Evolutionary conservation across 495 filamentous ascomycete genomes (phyloP), one percentile per base, ranked within the genome.

Genomic region (Penicillium malachiteum): DNA sequence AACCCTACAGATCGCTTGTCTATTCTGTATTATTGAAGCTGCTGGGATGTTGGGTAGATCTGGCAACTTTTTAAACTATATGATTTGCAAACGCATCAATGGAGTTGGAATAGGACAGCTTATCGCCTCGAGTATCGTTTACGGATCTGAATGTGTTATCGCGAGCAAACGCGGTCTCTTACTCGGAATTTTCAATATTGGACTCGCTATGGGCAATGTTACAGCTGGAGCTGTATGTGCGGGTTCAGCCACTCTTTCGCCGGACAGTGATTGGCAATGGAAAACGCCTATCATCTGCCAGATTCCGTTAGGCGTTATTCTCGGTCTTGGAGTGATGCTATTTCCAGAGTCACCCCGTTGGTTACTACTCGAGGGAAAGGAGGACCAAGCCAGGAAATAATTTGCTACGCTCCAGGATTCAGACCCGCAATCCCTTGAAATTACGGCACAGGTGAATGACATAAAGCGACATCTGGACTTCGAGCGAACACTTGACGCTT

Each of bases 291-390:
- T 69, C 18, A 37, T 68, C 7, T 67, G 65, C 13, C 67, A 69
- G 39, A 68, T 69, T 11, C 67, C 67, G 0, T 7, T 69, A 9
- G 64, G 62, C 0, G 34, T 69, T 11, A 18, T 68, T 8, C 62
- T 69, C 1, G 67, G 62, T 14, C 62, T 58, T 7, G 62, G 65
- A 1, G 58, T 70, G 17, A 40, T 68, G 45, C 65, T 61, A 56
- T 65, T 70, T 8, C 67, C 67, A 1, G 67, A 70, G 41, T 70
- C 67, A 1, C 67, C 67, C 1, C 67, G 67, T 5, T 70, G 67
- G 67, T 50, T 70, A 7, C 34, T 70, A 35, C 56, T 50, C 7
- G 51, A 62, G 16, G 52, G 53, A 1, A 53, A 45, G 40, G 62
- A 68, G 54, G 59, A 63, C 1, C 59, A 63, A 16, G 67, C 67